Conservation (phyloP, 176 grass and related monocot genomes). For the Areca catechu region DNA sequence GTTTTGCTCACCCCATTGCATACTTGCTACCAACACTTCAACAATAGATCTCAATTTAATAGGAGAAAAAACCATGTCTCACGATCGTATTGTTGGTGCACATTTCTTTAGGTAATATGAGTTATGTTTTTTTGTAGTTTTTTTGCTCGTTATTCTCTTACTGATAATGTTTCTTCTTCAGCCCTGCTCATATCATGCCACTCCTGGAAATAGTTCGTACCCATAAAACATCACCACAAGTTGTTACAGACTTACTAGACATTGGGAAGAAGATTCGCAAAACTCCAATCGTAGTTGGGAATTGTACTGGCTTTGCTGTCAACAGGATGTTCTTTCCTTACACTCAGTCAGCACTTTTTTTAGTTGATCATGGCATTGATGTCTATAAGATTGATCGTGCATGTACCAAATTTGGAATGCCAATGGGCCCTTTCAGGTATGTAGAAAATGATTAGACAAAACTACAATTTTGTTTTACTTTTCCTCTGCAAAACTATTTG, state of each 20-base stretch:
- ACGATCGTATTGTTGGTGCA: slow-evolving; percentile 70
- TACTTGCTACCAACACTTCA: slow-evolving; percentile 92
- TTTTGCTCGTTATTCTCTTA: not conserved
- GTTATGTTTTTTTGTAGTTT: slow-evolving; percentile 6
- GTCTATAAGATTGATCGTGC: slow-evolving; percentile 79
- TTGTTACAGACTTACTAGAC: slow-evolving; percentile 75
- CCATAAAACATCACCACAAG: slow-evolving; percentile 62
- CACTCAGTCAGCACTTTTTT: slow-evolving; percentile 74
- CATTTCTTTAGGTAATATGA: slow-evolving; percentile 89
- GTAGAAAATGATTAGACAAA: not conserved
- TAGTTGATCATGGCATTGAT: slow-evolving; percentile 76
- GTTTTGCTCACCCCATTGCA: slow-evolving; percentile 64
- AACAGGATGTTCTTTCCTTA: slow-evolving; percentile 99
- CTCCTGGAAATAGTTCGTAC: slow-evolving; percentile 90
- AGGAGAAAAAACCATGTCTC: slow-evolving; percentile 70
- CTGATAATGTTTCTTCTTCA: slow-evolving; percentile 31
- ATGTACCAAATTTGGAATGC: slow-evolving; percentile 95
- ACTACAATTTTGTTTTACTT: too few relatives aligned
- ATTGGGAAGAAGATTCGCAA: slow-evolving; percentile 86
- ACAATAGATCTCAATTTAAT: slow-evolving; percentile 94
- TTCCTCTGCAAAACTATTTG: too few relatives aligned
- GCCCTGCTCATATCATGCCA: slow-evolving; percentile 85
- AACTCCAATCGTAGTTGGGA: slow-evolving; percentile 84
- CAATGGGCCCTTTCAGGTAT: slow-evolving; percentile 97
- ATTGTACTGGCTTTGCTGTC: slow-evolving; percentile 78